Conservation (phyloP, 1,139 yeast genomes). For the Scheffersomyces cryptocercus region DNA sequence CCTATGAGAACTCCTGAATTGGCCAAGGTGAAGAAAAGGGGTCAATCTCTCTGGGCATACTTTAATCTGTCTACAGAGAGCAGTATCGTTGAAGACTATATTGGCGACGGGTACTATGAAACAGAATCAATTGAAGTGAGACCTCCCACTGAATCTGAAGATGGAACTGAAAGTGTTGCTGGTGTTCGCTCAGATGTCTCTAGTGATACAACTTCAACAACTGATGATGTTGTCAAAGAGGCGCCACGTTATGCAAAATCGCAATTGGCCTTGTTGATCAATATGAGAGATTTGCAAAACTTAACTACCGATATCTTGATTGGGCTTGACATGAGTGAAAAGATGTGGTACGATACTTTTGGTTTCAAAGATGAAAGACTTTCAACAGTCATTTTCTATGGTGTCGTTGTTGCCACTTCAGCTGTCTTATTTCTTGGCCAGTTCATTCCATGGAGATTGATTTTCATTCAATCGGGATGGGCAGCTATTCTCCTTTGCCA, state of each 20-base stretch:
- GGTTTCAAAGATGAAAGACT: constrained; percentile 71
- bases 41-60: constrained; percentile 56
- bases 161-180: neutral
- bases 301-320: constrained; percentile 58
- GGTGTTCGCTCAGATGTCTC: constrained; percentile 1
- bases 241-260: constrained; percentile 26
- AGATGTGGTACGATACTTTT: constrained; percentile 61
- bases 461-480: constrained; percentile 64
- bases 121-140: constrained; percentile 1
- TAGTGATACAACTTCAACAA: constrained; percentile 1
- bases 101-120: constrained; percentile 18
- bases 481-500: constrained; percentile 47
- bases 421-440: constrained; percentile 55
- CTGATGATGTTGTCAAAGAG: constrained; percentile 18
- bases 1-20: constrained; percentile 53
- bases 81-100: constrained; percentile 38
- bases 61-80: constrained; percentile 39
- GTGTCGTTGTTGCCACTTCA: constrained; percentile 34
- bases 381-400: constrained; percentile 57
- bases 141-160: constrained; percentile 5
- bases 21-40: constrained; percentile 49
- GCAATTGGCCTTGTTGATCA: constrained; percentile 49
- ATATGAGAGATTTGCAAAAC: constrained; percentile 64
- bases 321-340: constrained; percentile 54
- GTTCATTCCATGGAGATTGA: constrained; percentile 60